Evolutionary conservation across 345 rosid genomes (phyloP).

Genomic region (Punica granatum): DNA sequence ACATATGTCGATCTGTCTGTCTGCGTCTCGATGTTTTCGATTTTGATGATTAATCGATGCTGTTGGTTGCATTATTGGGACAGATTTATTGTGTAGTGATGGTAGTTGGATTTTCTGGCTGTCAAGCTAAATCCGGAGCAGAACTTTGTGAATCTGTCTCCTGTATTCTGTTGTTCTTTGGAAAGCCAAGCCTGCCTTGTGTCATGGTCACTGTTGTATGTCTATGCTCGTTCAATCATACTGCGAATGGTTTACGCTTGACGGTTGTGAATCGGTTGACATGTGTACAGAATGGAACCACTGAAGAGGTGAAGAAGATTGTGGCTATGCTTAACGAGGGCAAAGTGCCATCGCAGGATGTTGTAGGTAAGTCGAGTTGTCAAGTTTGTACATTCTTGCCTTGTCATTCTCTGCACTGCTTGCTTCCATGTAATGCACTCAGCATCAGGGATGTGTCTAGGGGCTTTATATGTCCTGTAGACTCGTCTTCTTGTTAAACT

Average conservation of each 20-base stretch:
- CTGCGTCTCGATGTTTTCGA: not conserved
- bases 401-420: not conserved
- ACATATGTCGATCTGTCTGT: not conserved
- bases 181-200: not conserved
- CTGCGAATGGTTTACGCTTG: not conserved
- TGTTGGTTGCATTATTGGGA: not conserved
- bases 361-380: constrained; percentile 46
- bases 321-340: constrained; percentile 56
- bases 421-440: not conserved
- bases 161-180: not conserved
- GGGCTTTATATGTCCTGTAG: not conserved
- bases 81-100: not conserved
- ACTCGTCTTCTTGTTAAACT: not conserved
- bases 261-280: not conserved
- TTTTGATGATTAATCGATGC: not conserved
- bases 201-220: not conserved
- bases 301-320: constrained; percentile 87
- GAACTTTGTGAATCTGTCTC: not conserved
- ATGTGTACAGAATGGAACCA: constrained; percentile 69
- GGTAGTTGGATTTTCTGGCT: too few relatives aligned
- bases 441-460: not conserved
- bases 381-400: not conserved
- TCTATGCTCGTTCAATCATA: not conserved
- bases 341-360: constrained; percentile 66
- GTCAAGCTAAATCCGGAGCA: too few relatives aligned